Evolutionary conservation across 352 stramenopile genomes (phyloP), one percentile per base, ranked within the genome.

Genomic region (Pilasporangium apinafurcum): DNA sequence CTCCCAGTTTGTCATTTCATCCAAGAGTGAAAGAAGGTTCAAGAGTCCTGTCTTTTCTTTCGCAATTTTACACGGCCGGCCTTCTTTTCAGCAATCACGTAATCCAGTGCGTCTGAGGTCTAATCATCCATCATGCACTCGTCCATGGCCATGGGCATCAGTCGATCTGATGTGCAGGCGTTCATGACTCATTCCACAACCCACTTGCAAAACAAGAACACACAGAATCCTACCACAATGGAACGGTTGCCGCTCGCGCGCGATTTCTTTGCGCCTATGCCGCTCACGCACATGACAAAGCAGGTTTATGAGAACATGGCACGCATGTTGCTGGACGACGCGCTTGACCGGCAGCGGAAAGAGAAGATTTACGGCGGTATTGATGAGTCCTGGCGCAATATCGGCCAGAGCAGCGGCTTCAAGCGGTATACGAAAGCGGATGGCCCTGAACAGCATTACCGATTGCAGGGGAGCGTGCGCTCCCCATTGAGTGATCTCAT

Each of bases 401-500:
- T 84, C 17, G 69, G 75, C 18, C 51, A 59, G 8, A 48, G 53
- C 21, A 52, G 56, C 37, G 66, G 71, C 22, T 83, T 80, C 55
- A 76, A 81, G 56, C 71, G 72, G 24, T 71, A 52, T 45, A 74
- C 68, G 43, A 83, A 80, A 56, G 44, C 40, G 22, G 68, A 77
- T 10, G 59, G 62, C 47, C 41, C 48, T 16, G 56, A 66, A 27
- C 43, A 75, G 43, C 62, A 72, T 42, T 79, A 83, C 53, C 71
- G 67, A 22, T 42, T 87, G 10, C 68, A 87, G 31, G 75, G 75
- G 16, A 59, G 65, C 5, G 59, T 83, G 8, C 59, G 61, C n/a
- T 59, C 69, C 9, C 65, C 68, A 18, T 52, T 87, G 37, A 53
- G 63, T 35, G 65, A 75, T 29, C 62, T 87, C 50, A 85, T 87